Evolutionary conservation across 768 basidiomycete species (phyloP).

Genomic region (Russula vinacea): DNA sequence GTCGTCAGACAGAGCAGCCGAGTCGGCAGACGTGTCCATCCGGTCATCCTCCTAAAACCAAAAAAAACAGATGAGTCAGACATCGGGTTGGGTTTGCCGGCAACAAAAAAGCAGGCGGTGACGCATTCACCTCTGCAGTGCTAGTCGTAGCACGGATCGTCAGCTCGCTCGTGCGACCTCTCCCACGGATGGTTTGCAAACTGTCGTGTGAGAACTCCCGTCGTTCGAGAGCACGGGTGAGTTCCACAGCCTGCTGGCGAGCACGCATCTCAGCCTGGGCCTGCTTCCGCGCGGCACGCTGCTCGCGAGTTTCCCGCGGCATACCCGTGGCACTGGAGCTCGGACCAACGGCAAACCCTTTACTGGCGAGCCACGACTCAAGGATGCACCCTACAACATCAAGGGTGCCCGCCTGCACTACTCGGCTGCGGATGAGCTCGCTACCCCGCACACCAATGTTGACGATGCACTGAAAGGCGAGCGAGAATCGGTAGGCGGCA

Average conservation of each 20-base stretch:
- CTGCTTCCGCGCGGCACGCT: slow-evolving; percentile 58
- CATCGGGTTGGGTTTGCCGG: neutral
- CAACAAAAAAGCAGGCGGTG: neutral
- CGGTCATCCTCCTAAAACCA: slow-evolving; percentile 32
- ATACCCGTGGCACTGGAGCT: slow-evolving; percentile 71
- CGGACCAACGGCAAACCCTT: slow-evolving; percentile 83
- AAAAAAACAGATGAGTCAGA: slow-evolving; percentile 8
- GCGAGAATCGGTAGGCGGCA: slow-evolving; percentile 82
- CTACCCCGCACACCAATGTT: slow-evolving; percentile 97
- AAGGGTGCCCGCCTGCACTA: slow-evolving; percentile 91
- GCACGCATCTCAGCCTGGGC: slow-evolving; percentile 55
- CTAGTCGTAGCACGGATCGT: slow-evolving; percentile 8
- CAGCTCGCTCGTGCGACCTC: slow-evolving; percentile 13
- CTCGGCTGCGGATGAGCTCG: slow-evolving; percentile 84
- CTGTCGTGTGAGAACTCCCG: slow-evolving; percentile 33
- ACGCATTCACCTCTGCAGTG: slow-evolving; percentile 19
- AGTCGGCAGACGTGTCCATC: slow-evolving; percentile 28
- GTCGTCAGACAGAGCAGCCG: slow-evolving; percentile 25
- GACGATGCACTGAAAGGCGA: slow-evolving; percentile 95
- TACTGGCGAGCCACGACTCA: slow-evolving; percentile 87
- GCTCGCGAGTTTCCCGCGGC: slow-evolving; percentile 72
- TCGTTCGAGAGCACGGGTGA: slow-evolving; percentile 56
- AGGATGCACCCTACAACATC: slow-evolving; percentile 92
- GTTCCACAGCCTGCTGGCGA: slow-evolving; percentile 56
- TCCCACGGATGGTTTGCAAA: slow-evolving; percentile 23